Percentiles rank a stretch among this genome's conserved stretches.
Evolutionary conservation across 768 basidiomycete species (phyloP).

Genomic region (Lepiota brunneoincarnata): DNA sequence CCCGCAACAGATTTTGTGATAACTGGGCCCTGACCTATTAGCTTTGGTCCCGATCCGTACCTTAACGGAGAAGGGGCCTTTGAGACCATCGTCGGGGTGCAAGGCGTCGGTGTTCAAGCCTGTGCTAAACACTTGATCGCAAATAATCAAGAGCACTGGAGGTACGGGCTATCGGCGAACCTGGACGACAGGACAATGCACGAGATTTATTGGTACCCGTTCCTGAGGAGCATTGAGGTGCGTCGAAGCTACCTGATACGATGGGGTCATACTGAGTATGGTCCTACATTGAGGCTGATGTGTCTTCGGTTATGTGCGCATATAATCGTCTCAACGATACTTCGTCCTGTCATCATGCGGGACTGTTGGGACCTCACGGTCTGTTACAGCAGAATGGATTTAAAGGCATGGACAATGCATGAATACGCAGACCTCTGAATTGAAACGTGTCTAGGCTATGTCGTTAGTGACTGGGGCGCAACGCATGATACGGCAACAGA

Average conservation of each 20-base stretch:
- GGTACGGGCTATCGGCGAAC: conserved; percentile 42
- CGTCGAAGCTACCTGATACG: not conserved
- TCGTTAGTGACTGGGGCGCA: conserved; percentile 55
- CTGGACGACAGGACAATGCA: conserved; percentile 58
- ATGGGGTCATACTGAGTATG: not conserved
- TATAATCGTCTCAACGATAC: conserved; percentile 58
- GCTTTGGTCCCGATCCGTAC: conserved; percentile 62
- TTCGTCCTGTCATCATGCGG: conserved; percentile 62
- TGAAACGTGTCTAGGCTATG: conserved; percentile 28
- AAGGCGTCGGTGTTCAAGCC: conserved; percentile 58
- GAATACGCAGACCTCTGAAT: not conserved
- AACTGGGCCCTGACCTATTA: conserved; percentile 12
- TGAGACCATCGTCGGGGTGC: conserved; percentile 58
- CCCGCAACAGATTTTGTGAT: not conserved
- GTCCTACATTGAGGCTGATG: conserved; percentile 36
- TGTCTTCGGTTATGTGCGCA: conserved; percentile 49
- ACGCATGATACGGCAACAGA: conserved; percentile 44
- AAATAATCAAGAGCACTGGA: conserved; percentile 53
- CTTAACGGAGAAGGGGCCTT: conserved; percentile 59
- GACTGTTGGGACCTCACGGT: conserved; percentile 40
- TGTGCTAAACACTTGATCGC: conserved; percentile 52
- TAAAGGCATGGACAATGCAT: conserved; percentile 28
- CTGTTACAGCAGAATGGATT: conserved; percentile 39
- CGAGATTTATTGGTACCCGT: conserved; percentile 52
- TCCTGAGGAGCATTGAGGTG: conserved; percentile 47